Evolutionary conservation across 1,284 basidiomycete species (phyloP).

Genomic region (Rhodotorula sp.): DNA sequence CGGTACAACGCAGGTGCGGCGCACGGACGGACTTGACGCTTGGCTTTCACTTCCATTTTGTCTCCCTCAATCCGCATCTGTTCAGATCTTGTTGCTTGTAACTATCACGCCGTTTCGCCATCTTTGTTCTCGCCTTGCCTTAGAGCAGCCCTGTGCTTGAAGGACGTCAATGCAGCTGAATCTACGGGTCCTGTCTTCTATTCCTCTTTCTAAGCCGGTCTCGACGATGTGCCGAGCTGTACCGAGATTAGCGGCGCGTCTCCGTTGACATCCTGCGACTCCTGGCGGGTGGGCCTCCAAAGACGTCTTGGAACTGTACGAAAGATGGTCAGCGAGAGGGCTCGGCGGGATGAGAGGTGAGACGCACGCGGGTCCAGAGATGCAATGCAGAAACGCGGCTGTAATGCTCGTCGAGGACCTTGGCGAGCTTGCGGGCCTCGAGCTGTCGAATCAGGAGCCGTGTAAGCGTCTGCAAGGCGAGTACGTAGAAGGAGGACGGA

Average conservation of each 20-base stretch:
- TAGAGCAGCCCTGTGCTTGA: too few relatives aligned
- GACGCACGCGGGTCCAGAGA: slow-evolving; percentile 30
- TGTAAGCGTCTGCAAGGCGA: background rate
- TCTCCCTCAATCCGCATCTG: too few relatives aligned
- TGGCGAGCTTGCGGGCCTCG: slow-evolving; percentile 33
- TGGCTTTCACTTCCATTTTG: too few relatives aligned
- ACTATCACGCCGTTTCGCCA: too few relatives aligned
- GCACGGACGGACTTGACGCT: too few relatives aligned
- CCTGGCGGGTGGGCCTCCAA: slow-evolving; percentile 14
- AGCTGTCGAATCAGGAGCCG: background rate
- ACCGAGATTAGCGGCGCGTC: background rate
- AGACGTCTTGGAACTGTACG: slow-evolving; percentile 14
- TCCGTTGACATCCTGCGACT: background rate
- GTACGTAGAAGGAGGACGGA: background rate
- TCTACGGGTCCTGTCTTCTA: background rate
- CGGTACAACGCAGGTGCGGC: too few relatives aligned
- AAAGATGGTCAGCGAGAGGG: too few relatives aligned
- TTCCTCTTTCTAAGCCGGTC: too few relatives aligned
- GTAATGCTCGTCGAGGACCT: slow-evolving; percentile 36
- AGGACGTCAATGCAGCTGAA: too few relatives aligned
- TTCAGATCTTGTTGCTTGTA: too few relatives aligned
- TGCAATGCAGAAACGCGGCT: slow-evolving; percentile 23
- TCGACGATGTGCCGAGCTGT: slow-evolving; percentile 3
- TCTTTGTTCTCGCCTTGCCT: too few relatives aligned
- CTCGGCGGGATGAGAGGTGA: background rate